Evolutionary conservation across 192 early-diverging fungal genomes (phyloP), one percentile per base, ranked within the genome.

Genomic region (Coemansia sp.): DNA sequence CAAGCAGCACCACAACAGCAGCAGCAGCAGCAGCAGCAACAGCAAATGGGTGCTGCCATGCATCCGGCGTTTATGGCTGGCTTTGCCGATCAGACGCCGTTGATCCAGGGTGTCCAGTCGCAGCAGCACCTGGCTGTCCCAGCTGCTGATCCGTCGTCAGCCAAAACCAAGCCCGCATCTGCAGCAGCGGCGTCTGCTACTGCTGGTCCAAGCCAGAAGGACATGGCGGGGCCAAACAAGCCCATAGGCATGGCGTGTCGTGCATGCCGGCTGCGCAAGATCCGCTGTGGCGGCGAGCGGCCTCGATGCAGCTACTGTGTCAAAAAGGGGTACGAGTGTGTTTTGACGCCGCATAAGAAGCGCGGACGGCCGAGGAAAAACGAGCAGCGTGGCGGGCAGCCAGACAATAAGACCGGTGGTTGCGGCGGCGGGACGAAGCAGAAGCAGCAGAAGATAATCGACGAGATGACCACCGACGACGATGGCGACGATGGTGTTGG

Each of bases 181-280:
- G n/a, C n/a, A n/a, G n/a, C n/a, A n/a, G n/a, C n/a, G n/a, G n/a
- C n/a, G n/a, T n/a, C n/a, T n/a, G n/a, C n/a, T n/a, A n/a, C n/a
- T n/a, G n/a, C n/a, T n/a, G n/a, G n/a, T n/a, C n/a, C n/a, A n/a
- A n/a, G 23, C 4, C 53, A n/a, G 50, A 50, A 34, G 27, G 27
- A 6, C 61, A 19, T 29, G 6, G 36, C 32, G 23, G 35, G 42
- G n/a, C 13, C 23, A 3, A 14, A n/a, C n/a, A 73, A 63, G 35
- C 71, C 77, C 18, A 74, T 80, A 10, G 77, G 77, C 23, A 80
- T 80, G 72, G 81, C 81, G 5, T 82, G 81, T 18, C 59, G 72
- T 2, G 75, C 75, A 0, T 82, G 81, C 49, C 64, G 81, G 8
- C 55, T 61, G 62, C 75, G 75, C 54, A 82, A 82, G 66, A 77